Evolutionary conservation across 1,139 yeast species (phyloP), one percentile per base, ranked within the genome.

Genomic region (Williopsis jadinii): DNA sequence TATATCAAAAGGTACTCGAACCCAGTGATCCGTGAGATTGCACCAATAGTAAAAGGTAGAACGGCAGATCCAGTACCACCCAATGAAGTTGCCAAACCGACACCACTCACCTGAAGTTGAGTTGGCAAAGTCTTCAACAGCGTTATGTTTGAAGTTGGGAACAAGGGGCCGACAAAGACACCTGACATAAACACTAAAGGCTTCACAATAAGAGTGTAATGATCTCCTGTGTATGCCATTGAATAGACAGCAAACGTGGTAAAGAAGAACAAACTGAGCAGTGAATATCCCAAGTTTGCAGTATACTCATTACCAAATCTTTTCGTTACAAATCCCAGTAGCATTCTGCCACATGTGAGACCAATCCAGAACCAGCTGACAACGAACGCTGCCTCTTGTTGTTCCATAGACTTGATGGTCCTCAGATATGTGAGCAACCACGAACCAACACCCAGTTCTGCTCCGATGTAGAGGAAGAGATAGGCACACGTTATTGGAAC

Each of bases 31-130:
- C 62, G 58, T 4, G 60, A 50, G 0, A 75, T 48, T 2, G 69
- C 48, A 1, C 94, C 94, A 38, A 80, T 67, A 3, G 75, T 41
- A 45, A 77, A 80, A 1, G 94, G 90, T 10, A 85, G 51, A 0
- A 76, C 70, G 0, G 95, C 95, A 10, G 84, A 86, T 2, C 94
- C 95, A 11, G 83, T 79, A 5, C 90, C 88, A 5, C 94, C 94
- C 47, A 85, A 61, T 0, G 95, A 88, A 41, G 90, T 80, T 19
- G 83, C 76, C 41, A 84, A 70, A 1, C 95, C 94, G 8, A 86
- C 71, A 0, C 88, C 92, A 9, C 77, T 65, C 9, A 84, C 75
- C 45, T 84, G 87, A 42, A 71, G 63, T 38, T 70, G 70, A 26
- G 66, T 62, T 0, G 95, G 95, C 35, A 86, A 60, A 2, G 78